Base-by-base conservation (phyloP, 1,139 yeast species). In the Saccharomyces hybrid region DNA sequence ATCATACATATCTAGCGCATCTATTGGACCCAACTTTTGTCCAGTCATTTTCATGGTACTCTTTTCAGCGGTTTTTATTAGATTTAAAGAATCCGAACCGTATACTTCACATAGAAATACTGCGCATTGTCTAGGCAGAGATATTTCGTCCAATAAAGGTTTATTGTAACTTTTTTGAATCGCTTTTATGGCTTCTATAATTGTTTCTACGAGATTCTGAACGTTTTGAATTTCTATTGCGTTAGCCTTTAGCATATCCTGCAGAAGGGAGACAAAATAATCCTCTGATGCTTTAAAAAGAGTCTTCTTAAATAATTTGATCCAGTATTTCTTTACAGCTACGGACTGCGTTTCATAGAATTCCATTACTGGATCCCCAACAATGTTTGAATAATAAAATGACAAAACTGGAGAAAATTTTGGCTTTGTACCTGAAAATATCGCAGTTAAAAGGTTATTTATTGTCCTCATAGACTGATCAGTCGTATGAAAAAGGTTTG, bases 211-310 rank as follows among this genome's bases (percentile, higher is more conserved):
- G 14, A 85, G 75, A 51, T 81, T 79, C 49, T 82, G 75, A 5
- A 87, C 76, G 67, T 86, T 88, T 29, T 76, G 64, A 11, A 84
- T 72, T 53, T 74, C 80, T 16, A 86, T 71, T 0, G 84, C 74
- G 55, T 77, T 75, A 63, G 86, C 91, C 56, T 88, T 73, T 0
- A 95, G 95, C 25, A 86, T 71, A n/a, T 72, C 72, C 7, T 77
- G 73, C 32, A 87, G 72, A 23, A 83, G 67, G 8, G 78, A 77
- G 14, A 83, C 82, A 63, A 88, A 88, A 60, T 83, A 77, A 2
- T 69, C 61, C 58, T 84, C 88, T 1, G 89, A 78, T 0, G 81
- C 75, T 20, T 78, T 73, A 23, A 81, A 70, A 8, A 85, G 69
- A 0, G 81, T 63, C 47, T 76, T 78, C 11, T 47, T 77, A 74